Evolutionary conservation across 305 asterid species (phyloP), one percentile per base, ranked within the genome.

Genomic region (Plantago lanceolata): DNA sequence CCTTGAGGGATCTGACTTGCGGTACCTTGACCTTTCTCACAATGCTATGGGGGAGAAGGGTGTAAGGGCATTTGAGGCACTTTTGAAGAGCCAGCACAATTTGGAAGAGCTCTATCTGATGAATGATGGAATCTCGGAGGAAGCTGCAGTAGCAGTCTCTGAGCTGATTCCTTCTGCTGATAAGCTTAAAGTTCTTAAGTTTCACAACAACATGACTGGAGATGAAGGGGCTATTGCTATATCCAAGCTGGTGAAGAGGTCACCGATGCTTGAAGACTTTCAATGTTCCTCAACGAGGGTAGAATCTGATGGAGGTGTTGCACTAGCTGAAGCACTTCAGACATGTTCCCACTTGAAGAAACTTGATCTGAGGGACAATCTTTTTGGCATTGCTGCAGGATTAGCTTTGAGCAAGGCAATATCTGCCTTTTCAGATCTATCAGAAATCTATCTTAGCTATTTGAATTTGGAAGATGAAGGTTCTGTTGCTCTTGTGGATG

Each of bases 41-140:
- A 91, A 91, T 75, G 98, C 96, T 21, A 72, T 91, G 79, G 96
- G 98, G 19, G 98, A 88, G 76, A 91, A 89, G 74, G 98, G 98
- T 48, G 74, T 91, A 19, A 64, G 86, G 71, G 96, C 98, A 58
- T 91, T 91, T 68, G 82, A 65, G 57, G 83, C 78, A 54, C 96
- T 91, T 71, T 65, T 91, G 53, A 86, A 81, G 70, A 83, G 90
- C 26, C 98, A 91, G 63, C 58, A 37, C 64, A 74, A 71, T 45
- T 75, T 91, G 76, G 98, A 91, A 79, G 98, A 91, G 79, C 91
- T 91, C 57, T 86, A 88, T 84, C 76, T 89, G 74, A 85, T 82
- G 74, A 85, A 86, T 59, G 90, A 82, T 63, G 95, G 95, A 52
- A 91, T 91, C 67, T 89, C 96, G 0, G 95, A 89, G 72, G 96